Evolutionary conservation across 805 yeast species (phyloP).

Genomic region (Candida cerambycidarum): DNA sequence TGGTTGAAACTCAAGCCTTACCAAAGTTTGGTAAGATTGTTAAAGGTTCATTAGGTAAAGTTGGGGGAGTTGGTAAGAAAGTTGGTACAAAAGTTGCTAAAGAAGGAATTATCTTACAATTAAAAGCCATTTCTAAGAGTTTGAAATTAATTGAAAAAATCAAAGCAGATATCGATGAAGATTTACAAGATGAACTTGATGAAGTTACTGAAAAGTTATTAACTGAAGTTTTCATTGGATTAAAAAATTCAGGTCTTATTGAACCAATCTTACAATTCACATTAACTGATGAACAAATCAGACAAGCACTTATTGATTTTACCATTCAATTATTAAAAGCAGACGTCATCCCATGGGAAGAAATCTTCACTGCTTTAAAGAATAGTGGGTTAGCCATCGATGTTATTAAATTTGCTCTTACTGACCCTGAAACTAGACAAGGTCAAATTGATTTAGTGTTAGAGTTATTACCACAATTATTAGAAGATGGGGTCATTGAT

Average conservation of each 20-base stretch:
- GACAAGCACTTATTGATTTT: conserved; percentile 24
- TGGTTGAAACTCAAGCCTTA: background rate
- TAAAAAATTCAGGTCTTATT: conserved; percentile 31
- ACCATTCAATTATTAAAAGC: conserved; percentile 26
- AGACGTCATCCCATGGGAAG: conserved; percentile 32
- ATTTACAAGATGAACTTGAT: conserved; percentile 7
- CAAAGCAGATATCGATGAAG: conserved; percentile 5
- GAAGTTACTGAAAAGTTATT: conserved; percentile 21
- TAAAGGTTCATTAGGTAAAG: conserved; percentile 4
- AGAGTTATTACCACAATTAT: conserved; percentile 23
- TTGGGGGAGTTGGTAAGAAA: conserved; percentile 4
- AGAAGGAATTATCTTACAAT: conserved; percentile 6
- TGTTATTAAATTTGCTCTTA: conserved; percentile 23
- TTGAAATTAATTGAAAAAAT: conserved; percentile 13
- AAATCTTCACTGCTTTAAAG: conserved; percentile 29
- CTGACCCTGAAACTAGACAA: conserved; percentile 28
- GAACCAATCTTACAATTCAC: conserved; percentile 26
- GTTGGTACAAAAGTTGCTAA: conserved; percentile 6
- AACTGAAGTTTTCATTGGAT: conserved; percentile 22
- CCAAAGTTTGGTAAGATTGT: conserved; percentile 2
- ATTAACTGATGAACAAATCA: conserved; percentile 28
- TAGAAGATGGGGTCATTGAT: conserved; percentile 16
- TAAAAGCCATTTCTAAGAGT: conserved; percentile 13
- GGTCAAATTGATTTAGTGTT: conserved; percentile 25
- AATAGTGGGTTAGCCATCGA: conserved; percentile 31